These are phyloP conservation scores for Fusarium drepaniforme DNA, from an alignment of 2,329 filamentous ascomycete species.

Conservation along the genomic window DNA sequence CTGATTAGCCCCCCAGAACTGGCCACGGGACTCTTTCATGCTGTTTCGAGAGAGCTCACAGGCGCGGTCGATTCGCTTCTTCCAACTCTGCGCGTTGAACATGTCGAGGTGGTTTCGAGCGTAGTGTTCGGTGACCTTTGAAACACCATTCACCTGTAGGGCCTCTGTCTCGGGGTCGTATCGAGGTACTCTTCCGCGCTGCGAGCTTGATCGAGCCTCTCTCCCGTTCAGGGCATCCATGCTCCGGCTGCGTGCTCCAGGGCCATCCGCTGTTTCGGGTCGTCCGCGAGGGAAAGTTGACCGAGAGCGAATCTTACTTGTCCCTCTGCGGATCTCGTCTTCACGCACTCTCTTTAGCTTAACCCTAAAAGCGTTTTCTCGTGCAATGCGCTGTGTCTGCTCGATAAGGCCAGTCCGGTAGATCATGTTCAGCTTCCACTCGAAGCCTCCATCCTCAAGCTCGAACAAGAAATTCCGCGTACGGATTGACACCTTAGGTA, in stretches of 20 bases:
- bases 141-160: slow-evolving; percentile 74
- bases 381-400: slow-evolving; percentile 88
- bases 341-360: slow-evolving; percentile 89
- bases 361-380: slow-evolving; percentile 89
- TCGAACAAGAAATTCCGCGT: slow-evolving; percentile 89
- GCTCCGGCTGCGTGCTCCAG: slow-evolving; percentile 67
- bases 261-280: slow-evolving; percentile 44
- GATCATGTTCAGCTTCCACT: slow-evolving; percentile 96
- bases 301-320: slow-evolving; percentile 65
- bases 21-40: slow-evolving; percentile 82
- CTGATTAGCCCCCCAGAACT: slow-evolving; percentile 87
- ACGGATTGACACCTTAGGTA: slow-evolving; percentile 88
- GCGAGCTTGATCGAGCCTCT: slow-evolving; percentile 46
- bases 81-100: slow-evolving; percentile 93
- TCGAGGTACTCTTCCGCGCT: slow-evolving; percentile 62
- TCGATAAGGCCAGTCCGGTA: slow-evolving; percentile 91
- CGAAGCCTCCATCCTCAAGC: slow-evolving; percentile 94
- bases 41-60: slow-evolving; percentile 76
- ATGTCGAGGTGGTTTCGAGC: slow-evolving; percentile 81
- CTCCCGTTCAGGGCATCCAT: slow-evolving; percentile 57
- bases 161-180: slow-evolving; percentile 85
- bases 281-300: slow-evolving; percentile 60
- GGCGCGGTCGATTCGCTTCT: slow-evolving; percentile 85
- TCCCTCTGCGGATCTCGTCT: slow-evolving; percentile 70
- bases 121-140: slow-evolving; percentile 80